Base-by-base conservation (phyloP, 345 rosid species). In the Firmiana major region DNA sequence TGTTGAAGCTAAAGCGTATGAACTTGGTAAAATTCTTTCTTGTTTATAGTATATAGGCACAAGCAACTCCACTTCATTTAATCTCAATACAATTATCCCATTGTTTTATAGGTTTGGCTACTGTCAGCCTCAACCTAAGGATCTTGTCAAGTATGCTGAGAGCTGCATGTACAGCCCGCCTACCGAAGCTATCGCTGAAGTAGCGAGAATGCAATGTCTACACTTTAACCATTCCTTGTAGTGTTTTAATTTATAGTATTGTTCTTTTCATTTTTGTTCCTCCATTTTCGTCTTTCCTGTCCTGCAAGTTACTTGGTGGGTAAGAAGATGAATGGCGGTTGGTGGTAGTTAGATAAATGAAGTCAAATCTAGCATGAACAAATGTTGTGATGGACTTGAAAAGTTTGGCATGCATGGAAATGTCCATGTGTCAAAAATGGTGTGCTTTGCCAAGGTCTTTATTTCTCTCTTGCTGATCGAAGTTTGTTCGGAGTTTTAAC, bases 161-260 rank as follows among this genome's bases (percentile, higher is more conserved):
- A 90, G 91, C 82, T 92, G 95, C 82, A 93, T 93, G 99, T 93
- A 93, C 89, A 88, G 88, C 81, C 99, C 99, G 65, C 86, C 8
- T 96, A 96, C 66, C 82, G 92, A 75, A 84, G 75, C 80, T 90
- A 91, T 77, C 86, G 97, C 68, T 91, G 86, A 89, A 84, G n/a
- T 60, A 9, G 26, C 9, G 17, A 40, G 40, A 74, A 24, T 28
- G 24, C 48, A 74, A 24, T 28, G 24, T 34, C 36, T 2, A 9
- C 24, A 3, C 67, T 40, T 24, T 60, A 26, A n/a, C 69, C 13
- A 43, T 24, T 9, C 45, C 63, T 65, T n/a, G 16, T 63, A 49
- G 24, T 63, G 31, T 64, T 43, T 26, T 46, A 63, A 51, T 31
- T 31, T 31, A 31, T 31, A 31, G 34, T 31, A 31, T 62, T 31